Evolutionary conservation across 495 filamentous ascomycete species (phyloP).

Genomic region (Hyaloscypha hepaticicola): DNA sequence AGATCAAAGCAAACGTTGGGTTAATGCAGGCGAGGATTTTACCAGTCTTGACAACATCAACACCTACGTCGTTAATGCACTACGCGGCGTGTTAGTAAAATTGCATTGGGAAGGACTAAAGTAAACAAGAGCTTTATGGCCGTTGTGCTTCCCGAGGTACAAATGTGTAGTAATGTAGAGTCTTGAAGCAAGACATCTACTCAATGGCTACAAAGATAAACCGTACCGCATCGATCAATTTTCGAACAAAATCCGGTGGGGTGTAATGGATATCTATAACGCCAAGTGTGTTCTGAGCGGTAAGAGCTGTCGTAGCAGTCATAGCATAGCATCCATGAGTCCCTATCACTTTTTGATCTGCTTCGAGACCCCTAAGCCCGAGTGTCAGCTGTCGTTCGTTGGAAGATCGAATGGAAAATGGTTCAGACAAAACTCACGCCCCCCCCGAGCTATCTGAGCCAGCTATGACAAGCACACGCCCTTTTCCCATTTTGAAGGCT

Average conservation of each 20-base stretch:
- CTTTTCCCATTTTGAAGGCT: constrained; percentile 31
- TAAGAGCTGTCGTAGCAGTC: constrained; percentile 93
- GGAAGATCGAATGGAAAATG: not conserved
- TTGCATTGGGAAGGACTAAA: not conserved
- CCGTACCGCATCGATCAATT: constrained; percentile 70
- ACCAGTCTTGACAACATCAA: constrained; percentile 93
- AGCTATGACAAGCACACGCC: constrained; percentile 74
- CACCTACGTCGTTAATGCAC: constrained; percentile 76
- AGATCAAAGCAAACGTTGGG: not conserved
- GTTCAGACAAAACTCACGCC: constrained; percentile 58
- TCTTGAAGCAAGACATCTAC: too few species aligned
- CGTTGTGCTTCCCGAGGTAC: too few species aligned
- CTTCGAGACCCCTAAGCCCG: constrained; percentile 77
- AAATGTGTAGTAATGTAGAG: too few species aligned
- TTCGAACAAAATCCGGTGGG: constrained; percentile 73
- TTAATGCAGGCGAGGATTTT: constrained; percentile 23
- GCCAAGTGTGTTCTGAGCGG: constrained; percentile 88
- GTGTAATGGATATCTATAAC: constrained; percentile 79
- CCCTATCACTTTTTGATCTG: constrained; percentile 92
- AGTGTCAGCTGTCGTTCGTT: constrained; percentile 2
- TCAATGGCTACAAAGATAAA: too few species aligned
- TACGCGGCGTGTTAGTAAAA: not conserved
- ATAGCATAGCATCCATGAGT: constrained; percentile 92
- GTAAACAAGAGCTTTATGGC: not conserved
- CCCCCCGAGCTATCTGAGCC: constrained; percentile 86